Base-by-base conservation (phyloP, 208 protist genomes). In the Angomonas desouzai region DNA sequence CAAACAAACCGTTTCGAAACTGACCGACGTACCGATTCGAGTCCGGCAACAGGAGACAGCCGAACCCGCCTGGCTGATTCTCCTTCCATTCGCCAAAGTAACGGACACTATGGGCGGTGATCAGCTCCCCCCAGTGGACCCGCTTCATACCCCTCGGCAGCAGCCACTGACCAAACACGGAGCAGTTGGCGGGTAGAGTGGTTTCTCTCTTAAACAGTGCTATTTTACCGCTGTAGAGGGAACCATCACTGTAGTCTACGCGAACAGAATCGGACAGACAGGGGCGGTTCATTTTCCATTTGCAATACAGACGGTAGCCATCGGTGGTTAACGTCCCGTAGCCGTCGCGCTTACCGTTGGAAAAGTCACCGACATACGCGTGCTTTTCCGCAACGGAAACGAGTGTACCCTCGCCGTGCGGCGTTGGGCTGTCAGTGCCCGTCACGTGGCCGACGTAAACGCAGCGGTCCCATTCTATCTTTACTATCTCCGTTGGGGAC, bases 31-130 rank as follows among this genome's bases (percentile, higher is more conserved):
- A 96, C 38, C 85, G 79, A 47, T 86, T 83, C 23, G 84, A 82
- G 20, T 27, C 55, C 10, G 66, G 20, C 30, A 78, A 85, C 51
- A 88, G 33, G 51, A 85, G 74, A 68, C 85, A 92, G 20, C 89
- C 89, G 48, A 93, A 90, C 23, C 89, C 89, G 23, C 78, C 70
- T 33, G 76, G 77, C 45, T 77, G 48, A 64, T 91, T 67, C 28
- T 81, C 62, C 27, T 62, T 64, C 89, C 89, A 96, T 67, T 93
- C 82, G 6, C 89, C 89, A 63, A 89, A 83, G 72, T 92, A 93
- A 20, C 79, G 69, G 33, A 81, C 85, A 13, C 87, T 84, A 32
- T 69, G 59, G n/a, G 55, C 36, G 22, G 51, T 60, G 29, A 87
- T 77, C 59, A 81, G 55, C 62, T 93, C 87, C 4, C 87, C 87